Base-by-base conservation (phyloP, 1,139 yeast genomes). In the Lodderomyces theae region DNA sequence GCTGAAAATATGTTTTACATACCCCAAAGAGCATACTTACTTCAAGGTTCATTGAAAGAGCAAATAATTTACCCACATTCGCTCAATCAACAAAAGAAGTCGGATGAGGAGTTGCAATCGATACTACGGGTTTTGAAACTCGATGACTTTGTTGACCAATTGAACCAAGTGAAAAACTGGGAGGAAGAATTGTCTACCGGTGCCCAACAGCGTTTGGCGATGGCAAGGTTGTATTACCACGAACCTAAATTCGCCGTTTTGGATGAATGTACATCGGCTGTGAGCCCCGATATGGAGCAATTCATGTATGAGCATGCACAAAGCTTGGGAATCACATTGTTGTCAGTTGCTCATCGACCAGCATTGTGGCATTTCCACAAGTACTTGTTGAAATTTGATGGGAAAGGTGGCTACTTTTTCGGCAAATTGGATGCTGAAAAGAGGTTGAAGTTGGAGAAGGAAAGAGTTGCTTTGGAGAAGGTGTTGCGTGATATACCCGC, bases 221-320 rank as follows among this genome's bases (percentile, higher is more conserved):
- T 90, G 88, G 96, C 95, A 2, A 76, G 97, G 53, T 71, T 90
- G 60, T 90, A 86, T 57, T 90, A 89, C 57, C 97, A 90, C 60
- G 77, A 76, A 54, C 97, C 97, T 2, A 84, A 81, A 62, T 90
- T 88, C 69, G 97, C 97, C 0, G 96, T 90, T 22, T 70, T 90
- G 50, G 97, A 90, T 64, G 97, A 90, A 64, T 90, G 97, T 63
- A 90, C 97, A 0, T 87, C 96, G 5, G 92, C 96, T 1, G 95
- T 89, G 1, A 82, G 96, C 0, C 86, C 95, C 16, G 88, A 85
- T 48, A 84, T 89, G 80, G 97, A 90, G 60, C 88, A 85, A 46
- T 81, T 82, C 52, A 88, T 92, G 88, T 90, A 90, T 58, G 65
- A 80, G 40, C 87, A 86, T 57, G 96, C 97, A 0, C 87, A 85